A percentile compares a stretch with the other conserved stretches of the same genome.
These are phyloP conservation scores for Backusella morwellensis DNA, from an alignment of 192 early-diverging fungal species.

Conservation along the genomic window DNA sequence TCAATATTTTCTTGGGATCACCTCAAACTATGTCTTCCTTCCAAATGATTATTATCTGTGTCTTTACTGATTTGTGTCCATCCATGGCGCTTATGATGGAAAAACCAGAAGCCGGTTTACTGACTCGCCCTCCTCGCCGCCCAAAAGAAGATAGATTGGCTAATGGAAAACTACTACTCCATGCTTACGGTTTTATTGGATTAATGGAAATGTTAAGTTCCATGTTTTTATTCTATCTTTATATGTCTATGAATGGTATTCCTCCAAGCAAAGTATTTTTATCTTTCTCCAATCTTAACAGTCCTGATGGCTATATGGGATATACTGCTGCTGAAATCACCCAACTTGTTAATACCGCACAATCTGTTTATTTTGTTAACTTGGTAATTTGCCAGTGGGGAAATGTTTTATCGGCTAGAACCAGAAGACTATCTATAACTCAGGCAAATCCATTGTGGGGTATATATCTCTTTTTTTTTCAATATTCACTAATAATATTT, in stretches of 20 bases:
- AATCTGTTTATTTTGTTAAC: constrained; percentile 63
- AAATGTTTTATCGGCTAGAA: constrained; percentile 55
- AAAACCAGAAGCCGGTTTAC: constrained; percentile 70
- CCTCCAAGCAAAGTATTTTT: constrained; percentile 48
- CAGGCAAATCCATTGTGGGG: constrained; percentile 62
- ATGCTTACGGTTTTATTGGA: constrained; percentile 82
- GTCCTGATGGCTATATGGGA: constrained; percentile 34
- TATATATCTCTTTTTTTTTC: background rate
- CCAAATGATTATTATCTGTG: constrained; percentile 77
- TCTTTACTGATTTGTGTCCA: constrained; percentile 59
- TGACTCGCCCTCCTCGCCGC: constrained; percentile 68
- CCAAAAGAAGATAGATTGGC: constrained; percentile 67
- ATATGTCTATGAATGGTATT: constrained; percentile 52
- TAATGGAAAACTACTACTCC: constrained; percentile 60
- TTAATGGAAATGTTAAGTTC: constrained; percentile 63
- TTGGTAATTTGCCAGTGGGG: constrained; percentile 63
- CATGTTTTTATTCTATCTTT: constrained; percentile 71
- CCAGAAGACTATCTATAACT: constrained; percentile 53
- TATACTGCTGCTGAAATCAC: constrained; percentile 42
- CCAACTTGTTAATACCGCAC: constrained; percentile 43
- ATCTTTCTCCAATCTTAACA: constrained; percentile 38
- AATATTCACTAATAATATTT: background rate
- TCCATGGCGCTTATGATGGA: constrained; percentile 76
- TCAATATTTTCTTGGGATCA: constrained; percentile 79
- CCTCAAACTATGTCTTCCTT: constrained; percentile 77